Evolutionary conservation across 116 monocot genomes (phyloP), one percentile per base, ranked within the genome.

Genomic region (Iris pallida): DNA sequence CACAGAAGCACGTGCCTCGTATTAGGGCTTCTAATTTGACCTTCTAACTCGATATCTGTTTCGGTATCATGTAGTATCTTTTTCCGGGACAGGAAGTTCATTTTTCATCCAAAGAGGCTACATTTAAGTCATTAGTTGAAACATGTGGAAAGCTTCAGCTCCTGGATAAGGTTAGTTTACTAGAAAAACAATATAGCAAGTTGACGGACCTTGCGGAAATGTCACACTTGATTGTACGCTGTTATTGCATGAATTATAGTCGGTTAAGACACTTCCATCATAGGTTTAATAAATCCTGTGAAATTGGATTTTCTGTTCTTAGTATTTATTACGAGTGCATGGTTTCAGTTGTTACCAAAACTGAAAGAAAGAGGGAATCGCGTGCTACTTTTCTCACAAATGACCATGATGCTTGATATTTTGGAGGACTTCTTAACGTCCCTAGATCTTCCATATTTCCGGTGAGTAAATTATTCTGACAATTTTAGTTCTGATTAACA

Each of bases 361-460:
- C 67, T 85, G 54, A 81, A 80, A 67, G 65, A 80, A 71, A 77
- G 75, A 66, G 81, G 85, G 42, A 77, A 81, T 46, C 76, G 85
- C 20, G 81, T 81, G 1, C 47, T 85, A 46, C 77, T 85, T 65
- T 85, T 85, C 56, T 73, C 85, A 14, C 85, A 85, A 68, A 81
- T 81, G 80, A 79, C 79, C 7, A 67, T 40, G 30, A 85, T 77
- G 81, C 85, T 81, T 70, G 81, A 85, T 45, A 81, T 85, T 63
- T 70, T 85, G 49, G 85, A 85, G 54, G 85, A 85, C 51, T 85
- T 85, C 52, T 54, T 85, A 7, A 20, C 59, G 13, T 77, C 19
- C 42, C 77, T 85, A 44, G 68, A 63, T 6, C 13, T 81, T 13
- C 45, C 59, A 46, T 81, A 75, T 69, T 77, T 64, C 20, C 42